These are phyloP conservation scores for Huntiella decipiens DNA, from an alignment of 2,329 filamentous ascomycete species.

Conservation along the genomic window DNA sequence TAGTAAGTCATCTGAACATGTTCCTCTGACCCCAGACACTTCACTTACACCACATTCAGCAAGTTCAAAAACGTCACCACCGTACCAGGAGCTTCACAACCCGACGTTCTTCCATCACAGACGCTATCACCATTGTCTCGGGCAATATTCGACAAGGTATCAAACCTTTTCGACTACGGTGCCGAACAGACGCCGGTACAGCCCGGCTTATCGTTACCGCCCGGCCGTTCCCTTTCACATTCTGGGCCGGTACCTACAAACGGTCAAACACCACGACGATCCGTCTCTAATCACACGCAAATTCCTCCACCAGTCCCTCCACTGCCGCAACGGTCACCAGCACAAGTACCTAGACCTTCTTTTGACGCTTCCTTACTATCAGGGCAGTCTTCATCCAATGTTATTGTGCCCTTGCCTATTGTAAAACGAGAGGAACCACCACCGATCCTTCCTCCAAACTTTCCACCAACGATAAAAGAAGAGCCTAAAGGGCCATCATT, in stretches of 20 bases:
- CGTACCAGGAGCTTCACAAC: constrained; percentile 8
- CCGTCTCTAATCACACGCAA: constrained; percentile 11
- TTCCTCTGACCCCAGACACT: neutral
- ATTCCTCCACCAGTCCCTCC: constrained; percentile 11
- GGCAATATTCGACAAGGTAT: constrained; percentile 22
- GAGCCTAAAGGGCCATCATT: no score
- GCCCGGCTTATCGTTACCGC: neutral
- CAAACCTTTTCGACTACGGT: constrained; percentile 10
- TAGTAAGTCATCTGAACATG: constrained; percentile 29
- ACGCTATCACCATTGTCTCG: constrained; percentile 30
- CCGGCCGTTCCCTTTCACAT: neutral
- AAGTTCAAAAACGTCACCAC: constrained; percentile 27
- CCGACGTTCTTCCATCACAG: constrained; percentile 17
- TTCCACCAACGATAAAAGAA: no score
- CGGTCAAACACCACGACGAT: constrained; percentile 3
- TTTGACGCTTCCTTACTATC: neutral
- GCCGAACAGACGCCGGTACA: constrained; percentile 2
- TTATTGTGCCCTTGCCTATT: no score
- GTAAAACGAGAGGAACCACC: neutral
- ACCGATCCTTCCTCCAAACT: neutral
- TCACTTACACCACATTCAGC: constrained; percentile 22
- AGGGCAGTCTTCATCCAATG: no score
- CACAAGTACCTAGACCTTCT: neutral
- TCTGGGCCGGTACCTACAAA: neutral
- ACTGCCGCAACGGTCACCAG: constrained; percentile 9